These are phyloP conservation scores for Neoboletus brunneissimus DNA, from an alignment of 768 basidiomycete species.

Conservation along the genomic window DNA sequence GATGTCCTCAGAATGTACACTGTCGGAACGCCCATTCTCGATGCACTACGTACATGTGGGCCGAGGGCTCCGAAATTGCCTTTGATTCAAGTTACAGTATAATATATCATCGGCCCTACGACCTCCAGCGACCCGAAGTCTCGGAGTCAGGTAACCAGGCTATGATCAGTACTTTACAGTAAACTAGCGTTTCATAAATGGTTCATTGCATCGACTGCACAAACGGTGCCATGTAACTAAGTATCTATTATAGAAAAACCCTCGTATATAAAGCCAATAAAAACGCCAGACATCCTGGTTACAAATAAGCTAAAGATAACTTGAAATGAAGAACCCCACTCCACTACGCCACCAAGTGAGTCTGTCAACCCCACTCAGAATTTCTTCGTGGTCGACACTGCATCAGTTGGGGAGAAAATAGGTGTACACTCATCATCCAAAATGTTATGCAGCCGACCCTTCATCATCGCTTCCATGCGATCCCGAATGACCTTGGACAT, in stretches of 20 bases:
- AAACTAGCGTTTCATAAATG: background rate
- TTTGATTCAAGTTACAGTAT: too few relatives aligned
- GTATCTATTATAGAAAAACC: background rate
- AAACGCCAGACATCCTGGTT: background rate
- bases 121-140: background rate
- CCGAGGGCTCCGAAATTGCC: too few relatives aligned
- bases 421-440: constrained; percentile 15
- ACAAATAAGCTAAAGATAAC: background rate
- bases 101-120: background rate
- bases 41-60: too few relatives aligned
- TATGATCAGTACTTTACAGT: background rate
- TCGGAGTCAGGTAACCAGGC: background rate
- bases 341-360: background rate
- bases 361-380: background rate
- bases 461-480: constrained; percentile 24
- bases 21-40: too few relatives aligned
- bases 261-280: background rate
- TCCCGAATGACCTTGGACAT: constrained; percentile 30
- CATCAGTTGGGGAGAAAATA: constrained; percentile 1
- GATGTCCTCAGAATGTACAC: too few relatives aligned
- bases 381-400: background rate
- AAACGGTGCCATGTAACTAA: background rate
- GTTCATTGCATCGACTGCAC: background rate
- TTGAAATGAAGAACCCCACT: background rate
- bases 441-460: constrained; percentile 15